phyloP scores from a whole-genome alignment of 2,329 filamentous ascomycete genomes.

The Colletotrichum eremochloae region DNA sequence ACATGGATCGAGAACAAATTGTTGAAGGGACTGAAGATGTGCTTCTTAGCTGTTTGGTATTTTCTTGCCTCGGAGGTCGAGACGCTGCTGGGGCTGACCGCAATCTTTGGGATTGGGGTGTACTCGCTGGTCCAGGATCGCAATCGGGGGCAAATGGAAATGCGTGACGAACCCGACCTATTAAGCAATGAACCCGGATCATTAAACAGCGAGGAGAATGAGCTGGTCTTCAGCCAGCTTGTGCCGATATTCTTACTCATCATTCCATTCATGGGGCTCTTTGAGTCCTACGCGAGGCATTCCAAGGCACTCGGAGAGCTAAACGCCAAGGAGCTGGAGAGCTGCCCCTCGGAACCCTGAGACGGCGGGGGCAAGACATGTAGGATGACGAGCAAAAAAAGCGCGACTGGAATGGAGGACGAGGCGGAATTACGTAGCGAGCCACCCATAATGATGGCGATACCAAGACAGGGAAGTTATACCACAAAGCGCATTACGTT shows the following conservation, averaged over 20 bases:
- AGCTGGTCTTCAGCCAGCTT: slow-evolving; percentile 42
- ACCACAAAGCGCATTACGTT: background rate
- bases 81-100: slow-evolving; percentile 6
- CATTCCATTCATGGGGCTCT: slow-evolving; percentile 39
- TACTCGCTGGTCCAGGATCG: slow-evolving; percentile 29
- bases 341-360: slow-evolving; percentile 14
- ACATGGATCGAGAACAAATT: slow-evolving; percentile 8
- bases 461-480: too few relatives aligned
- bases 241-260: slow-evolving; percentile 43
- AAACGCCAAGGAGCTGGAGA: slow-evolving; percentile 12
- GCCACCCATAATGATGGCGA: background rate
- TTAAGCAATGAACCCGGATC: too few relatives aligned
- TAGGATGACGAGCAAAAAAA: background rate
- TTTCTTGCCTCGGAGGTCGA: slow-evolving; percentile 30
- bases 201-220: slow-evolving; percentile 30
- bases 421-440: slow-evolving; percentile 9
- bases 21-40: background rate
- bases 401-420: background rate
- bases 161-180: slow-evolving; percentile 17
- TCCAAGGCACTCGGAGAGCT: slow-evolving; percentile 5
- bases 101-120: slow-evolving; percentile 13
- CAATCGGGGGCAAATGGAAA: slow-evolving; percentile 23
- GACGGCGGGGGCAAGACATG: background rate
- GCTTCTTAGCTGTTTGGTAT: slow-evolving; percentile 15
- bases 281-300: slow-evolving; percentile 37